Evolutionary conservation across 202 grass and related monocot genomes (phyloP).

Genomic region (Eragrostis tef): DNA sequence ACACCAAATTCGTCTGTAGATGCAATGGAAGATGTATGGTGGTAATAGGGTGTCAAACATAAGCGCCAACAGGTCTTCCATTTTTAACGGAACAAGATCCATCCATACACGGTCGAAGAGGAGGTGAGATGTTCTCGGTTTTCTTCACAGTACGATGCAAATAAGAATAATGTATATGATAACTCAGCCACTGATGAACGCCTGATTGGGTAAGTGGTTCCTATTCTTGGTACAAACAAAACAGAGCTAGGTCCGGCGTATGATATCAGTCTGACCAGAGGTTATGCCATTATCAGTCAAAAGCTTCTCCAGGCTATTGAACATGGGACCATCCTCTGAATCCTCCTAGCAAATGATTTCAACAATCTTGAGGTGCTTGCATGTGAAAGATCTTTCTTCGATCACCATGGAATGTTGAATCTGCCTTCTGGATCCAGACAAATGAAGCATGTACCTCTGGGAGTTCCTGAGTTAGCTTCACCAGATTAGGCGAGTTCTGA

Average conservation of each 20-base stretch:
- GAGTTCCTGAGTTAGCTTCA: slow-evolving; percentile 9
- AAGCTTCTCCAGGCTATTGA: background rate
- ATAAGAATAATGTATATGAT: background rate
- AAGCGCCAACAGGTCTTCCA: too few relatives aligned
- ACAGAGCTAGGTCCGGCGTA: background rate
- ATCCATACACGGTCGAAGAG: too few relatives aligned
- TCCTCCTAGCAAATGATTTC: too few relatives aligned
- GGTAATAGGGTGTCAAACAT: too few relatives aligned
- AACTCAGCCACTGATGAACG: background rate
- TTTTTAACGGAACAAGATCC: too few relatives aligned
- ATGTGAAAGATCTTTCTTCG: slow-evolving; percentile 18
- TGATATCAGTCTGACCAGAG: background rate
- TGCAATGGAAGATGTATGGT: too few relatives aligned
- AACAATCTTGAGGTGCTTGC: background rate
- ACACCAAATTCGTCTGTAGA: too few relatives aligned
- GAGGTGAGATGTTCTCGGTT: background rate
- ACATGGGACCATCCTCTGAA: background rate
- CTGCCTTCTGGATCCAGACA: background rate
- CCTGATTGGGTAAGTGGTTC: background rate
- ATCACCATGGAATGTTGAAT: background rate
- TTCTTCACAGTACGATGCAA: background rate
- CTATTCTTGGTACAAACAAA: background rate
- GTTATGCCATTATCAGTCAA: slow-evolving; percentile 8
- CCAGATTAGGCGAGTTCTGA: slow-evolving; percentile 43
- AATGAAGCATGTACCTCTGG: background rate